phyloP scores from a whole-genome alignment of 2,329 filamentous ascomycete species.

The Pyrenochaeta sp. region DNA sequence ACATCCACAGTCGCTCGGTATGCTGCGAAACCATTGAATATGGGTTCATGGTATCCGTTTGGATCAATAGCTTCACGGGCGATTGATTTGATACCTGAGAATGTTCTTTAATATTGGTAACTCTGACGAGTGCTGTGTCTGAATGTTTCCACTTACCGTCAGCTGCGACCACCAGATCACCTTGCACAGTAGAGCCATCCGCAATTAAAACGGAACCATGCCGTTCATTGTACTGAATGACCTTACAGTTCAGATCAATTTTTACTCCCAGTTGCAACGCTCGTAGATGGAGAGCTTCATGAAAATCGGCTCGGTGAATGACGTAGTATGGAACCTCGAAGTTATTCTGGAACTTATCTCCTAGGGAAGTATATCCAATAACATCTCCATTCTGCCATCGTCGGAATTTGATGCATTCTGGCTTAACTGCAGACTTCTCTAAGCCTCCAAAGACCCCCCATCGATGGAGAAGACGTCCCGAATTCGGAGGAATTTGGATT shows the following conservation, averaged over 20 bases:
- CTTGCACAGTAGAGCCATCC: slow-evolving; percentile 50
- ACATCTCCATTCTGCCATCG: slow-evolving; percentile 59
- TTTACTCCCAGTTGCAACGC: slow-evolving; percentile 14
- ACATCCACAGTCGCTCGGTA: slow-evolving; percentile 65
- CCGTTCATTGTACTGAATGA: slow-evolving; percentile 23
- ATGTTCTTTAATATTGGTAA: neutral
- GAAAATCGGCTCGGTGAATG: slow-evolving; percentile 22
- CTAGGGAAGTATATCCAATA: slow-evolving; percentile 57
- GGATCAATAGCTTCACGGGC: slow-evolving; percentile 56
- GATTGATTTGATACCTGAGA: slow-evolving; percentile 33
- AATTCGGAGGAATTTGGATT: slow-evolving; percentile 28
- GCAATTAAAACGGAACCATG: slow-evolving; percentile 37
- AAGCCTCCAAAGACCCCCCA: slow-evolving; percentile 52
- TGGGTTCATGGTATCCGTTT: slow-evolving; percentile 1
- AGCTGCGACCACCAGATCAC: slow-evolving; percentile 36
- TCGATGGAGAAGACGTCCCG: slow-evolving; percentile 55
- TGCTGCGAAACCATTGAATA: slow-evolving; percentile 62
- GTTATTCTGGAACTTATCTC: slow-evolving; percentile 45
- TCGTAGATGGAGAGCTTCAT: slow-evolving; percentile 11
- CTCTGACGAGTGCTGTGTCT: neutral
- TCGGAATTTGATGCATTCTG: slow-evolving; percentile 58
- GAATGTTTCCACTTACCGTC: slow-evolving; percentile 55
- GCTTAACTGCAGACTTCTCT: slow-evolving; percentile 33
- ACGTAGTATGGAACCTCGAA: slow-evolving; percentile 22
- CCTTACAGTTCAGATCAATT: slow-evolving; percentile 7